A percentile compares a stretch with the other conserved stretches of the same genome.
Evolutionary conservation across 331 rosid species (phyloP).

Genomic region (Spiraea crenata): DNA sequence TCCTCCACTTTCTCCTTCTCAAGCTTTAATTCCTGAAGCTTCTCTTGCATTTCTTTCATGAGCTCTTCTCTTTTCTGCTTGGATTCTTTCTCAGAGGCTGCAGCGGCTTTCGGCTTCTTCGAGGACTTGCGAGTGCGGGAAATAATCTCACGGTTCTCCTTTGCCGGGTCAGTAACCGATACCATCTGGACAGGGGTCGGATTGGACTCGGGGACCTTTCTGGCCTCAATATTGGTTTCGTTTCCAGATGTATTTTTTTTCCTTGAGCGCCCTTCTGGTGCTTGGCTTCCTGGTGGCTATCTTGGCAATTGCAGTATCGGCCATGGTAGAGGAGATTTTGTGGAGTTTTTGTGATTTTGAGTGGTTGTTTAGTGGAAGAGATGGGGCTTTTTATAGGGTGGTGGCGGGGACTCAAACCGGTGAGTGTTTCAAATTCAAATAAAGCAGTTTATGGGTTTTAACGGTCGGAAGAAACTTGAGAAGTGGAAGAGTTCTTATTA

Average conservation of each 20-base stretch:
- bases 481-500: background rate
- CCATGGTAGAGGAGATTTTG: constrained; percentile 39
- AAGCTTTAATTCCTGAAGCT: constrained; percentile 51
- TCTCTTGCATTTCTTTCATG: constrained; percentile 83
- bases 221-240: constrained; percentile 32
- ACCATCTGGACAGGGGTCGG: constrained; percentile 10
- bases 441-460: constrained; percentile 27
- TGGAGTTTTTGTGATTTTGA: background rate
- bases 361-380: background rate
- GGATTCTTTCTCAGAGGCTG: constrained; percentile 42
- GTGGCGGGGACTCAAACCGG: constrained; percentile 45
- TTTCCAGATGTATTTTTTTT: constrained; percentile 44
- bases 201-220: constrained; percentile 26
- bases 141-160: constrained; percentile 63
- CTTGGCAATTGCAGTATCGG: constrained; percentile 27
- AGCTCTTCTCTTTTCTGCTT: constrained; percentile 33
- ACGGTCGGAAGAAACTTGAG: constrained; percentile 29
- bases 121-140: constrained; percentile 42
- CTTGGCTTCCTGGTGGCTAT: constrained; percentile 50
- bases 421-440: constrained; percentile 39
- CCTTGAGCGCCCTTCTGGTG: constrained; percentile 61
- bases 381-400: constrained; percentile 29
- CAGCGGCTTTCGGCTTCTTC: constrained; percentile 34
- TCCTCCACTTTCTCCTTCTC: constrained; percentile 86
- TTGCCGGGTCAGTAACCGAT: constrained; percentile 15